Evolutionary conservation across 225 moss, liverwort and hornwort genomes (phyloP), one percentile per base, ranked within the genome.

Genomic region (Pseudoscleropodium purum): DNA sequence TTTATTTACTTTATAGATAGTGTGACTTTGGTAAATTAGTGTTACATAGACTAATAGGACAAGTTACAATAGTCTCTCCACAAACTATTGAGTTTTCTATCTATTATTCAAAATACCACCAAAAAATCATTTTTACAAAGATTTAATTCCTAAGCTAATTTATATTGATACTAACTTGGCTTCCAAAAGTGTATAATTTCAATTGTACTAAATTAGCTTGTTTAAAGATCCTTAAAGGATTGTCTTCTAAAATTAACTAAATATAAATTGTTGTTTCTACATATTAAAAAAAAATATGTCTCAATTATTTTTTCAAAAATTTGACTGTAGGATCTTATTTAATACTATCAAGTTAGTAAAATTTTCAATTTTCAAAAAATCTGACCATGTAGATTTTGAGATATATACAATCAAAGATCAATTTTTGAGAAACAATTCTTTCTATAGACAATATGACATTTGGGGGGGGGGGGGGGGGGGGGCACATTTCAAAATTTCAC

Each of bases 401-500:
- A 17, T 43, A 43, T 73, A 34, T 76, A 34, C 2, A 76, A 34
- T 77, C 34, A 52, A 77, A 52, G 2, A 52, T 52, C 1, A 34
- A 2, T 23, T 77, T 77, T 77, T 52, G 52, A 76, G 0, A 76
- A 23, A 51, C 0, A 52, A 0, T 5, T 77, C 1, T 14, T 23
- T 21, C 15, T 0, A 5, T 34, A 8, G 2, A 1, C 23, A 36
- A 23, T 51, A 5, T 52, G 13, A 36, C 14, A 52, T 9, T 34
- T 4, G 5, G 9, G 7, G 11, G 1, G 4, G 7, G 5, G 9
- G 7, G 11, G 1, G 4, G n/a, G 7, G 5, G 9, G 7, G 11
- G 1, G 4, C 11, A 52, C 36, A 36, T 77, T 5, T 6, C 10
- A 54, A 78, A 54, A 78, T 9, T 15, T 54, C 4, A 15, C 6